Conservation (phyloP, 495 filamentous ascomycete species). For the Eremomyces bilateralis region DNA sequence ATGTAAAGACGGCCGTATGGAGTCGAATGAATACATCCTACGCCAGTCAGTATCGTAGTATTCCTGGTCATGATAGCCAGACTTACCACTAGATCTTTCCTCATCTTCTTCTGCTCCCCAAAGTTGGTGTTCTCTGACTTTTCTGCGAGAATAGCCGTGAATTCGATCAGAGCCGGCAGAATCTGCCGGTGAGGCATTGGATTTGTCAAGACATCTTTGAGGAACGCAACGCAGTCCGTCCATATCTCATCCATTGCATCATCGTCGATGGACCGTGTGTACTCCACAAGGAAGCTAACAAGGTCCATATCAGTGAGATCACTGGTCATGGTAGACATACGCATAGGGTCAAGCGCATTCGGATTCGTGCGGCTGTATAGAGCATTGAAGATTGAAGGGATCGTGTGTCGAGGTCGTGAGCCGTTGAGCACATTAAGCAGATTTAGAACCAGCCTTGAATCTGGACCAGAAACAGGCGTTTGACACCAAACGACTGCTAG, state of each 20-base stretch:
- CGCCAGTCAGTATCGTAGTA: no score
- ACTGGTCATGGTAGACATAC: slow-evolving; percentile 73
- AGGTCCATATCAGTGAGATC: slow-evolving; percentile 62
- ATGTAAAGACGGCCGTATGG: slow-evolving; percentile 78
- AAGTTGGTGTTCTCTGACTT: slow-evolving; percentile 97
- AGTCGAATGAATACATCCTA: slow-evolving; percentile 79
- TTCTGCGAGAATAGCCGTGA: slow-evolving; percentile 68
- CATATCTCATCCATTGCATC: slow-evolving; percentile 99
- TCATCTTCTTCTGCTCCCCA: slow-evolving; percentile 86
- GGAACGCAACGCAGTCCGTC: slow-evolving; percentile 79
- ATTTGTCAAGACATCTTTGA: slow-evolving; percentile 76
- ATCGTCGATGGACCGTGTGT: slow-evolving; percentile 75
- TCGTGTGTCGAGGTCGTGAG: slow-evolving; percentile 73
- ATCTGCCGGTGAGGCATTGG: slow-evolving; percentile 88
- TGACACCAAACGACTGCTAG: slow-evolving; percentile 61
- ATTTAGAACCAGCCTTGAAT: slow-evolving; percentile 39
- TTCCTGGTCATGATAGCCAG: no score
- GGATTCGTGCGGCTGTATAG: slow-evolving; percentile 89
- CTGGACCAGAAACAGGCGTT: slow-evolving; percentile 11
- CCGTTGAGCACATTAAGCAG: slow-evolving; percentile 82
- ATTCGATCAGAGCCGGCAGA: slow-evolving; percentile 67
- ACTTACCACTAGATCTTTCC: slow-evolving; percentile 73
- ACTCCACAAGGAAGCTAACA: slow-evolving; percentile 71
- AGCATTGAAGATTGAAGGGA: slow-evolving; percentile 93
- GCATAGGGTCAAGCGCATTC: slow-evolving; percentile 46